Evolutionary conservation across 2,329 filamentous ascomycete species (phyloP).

Genomic region (Dactylella cylindrospora): DNA sequence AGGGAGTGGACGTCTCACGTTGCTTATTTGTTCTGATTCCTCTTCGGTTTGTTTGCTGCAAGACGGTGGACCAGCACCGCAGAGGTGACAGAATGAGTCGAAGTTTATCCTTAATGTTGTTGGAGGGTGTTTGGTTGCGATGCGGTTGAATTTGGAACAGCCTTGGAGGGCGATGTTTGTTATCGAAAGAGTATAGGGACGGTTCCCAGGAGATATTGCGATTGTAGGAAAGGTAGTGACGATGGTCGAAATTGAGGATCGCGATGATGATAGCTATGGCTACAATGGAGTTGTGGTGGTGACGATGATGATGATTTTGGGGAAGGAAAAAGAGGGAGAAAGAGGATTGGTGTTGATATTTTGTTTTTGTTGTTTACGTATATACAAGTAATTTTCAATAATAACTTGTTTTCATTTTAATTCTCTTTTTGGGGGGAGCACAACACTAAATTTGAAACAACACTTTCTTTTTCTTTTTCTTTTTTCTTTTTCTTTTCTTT

Average conservation of each 20-base stretch:
- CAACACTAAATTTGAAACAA: constrained; percentile 15
- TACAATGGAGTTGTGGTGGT: background rate
- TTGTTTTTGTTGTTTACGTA: constrained; percentile 4
- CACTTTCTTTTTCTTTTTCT: background rate
- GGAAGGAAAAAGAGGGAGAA: constrained; percentile 1
- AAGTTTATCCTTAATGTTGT: no score
- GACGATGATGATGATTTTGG: background rate
- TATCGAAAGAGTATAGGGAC: background rate
- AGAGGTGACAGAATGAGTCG: no score
- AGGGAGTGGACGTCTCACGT: no score
- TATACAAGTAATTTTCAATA: constrained; percentile 2
- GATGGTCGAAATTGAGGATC: background rate
- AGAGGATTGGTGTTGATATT: constrained; percentile 17
- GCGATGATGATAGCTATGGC: constrained; percentile 3
- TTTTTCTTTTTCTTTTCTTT: constrained; percentile 28
- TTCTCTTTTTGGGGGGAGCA: no score
- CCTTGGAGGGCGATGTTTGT: background rate
- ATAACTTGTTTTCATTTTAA: background rate
- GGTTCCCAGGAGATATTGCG: background rate
- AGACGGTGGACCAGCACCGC: no score
- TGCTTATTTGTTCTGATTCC: no score
- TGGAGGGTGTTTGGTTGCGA: no score
- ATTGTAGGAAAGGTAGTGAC: background rate
- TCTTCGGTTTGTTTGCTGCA: no score
- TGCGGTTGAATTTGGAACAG: background rate